Percentiles rank a stretch among this genome's conserved stretches.
Evolutionary conservation across 2,329 filamentous ascomycete genomes (phyloP).

Genomic region (Conoideocrella luteorostrata): DNA sequence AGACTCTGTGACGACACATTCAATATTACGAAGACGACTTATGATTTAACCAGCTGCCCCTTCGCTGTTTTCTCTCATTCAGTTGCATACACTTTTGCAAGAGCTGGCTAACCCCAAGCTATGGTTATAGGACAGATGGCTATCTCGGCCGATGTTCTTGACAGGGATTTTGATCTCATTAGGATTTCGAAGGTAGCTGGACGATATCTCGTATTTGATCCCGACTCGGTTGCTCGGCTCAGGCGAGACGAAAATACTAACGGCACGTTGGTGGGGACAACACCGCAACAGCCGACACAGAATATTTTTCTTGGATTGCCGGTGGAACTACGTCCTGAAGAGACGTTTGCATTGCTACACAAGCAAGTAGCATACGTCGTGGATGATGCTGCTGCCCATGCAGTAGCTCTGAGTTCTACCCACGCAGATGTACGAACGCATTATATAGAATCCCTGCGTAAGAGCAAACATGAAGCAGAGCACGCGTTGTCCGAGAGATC

Average conservation of each 20-base stretch:
- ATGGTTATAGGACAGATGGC: background rate
- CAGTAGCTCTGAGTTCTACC: conserved; percentile 52
- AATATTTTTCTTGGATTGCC: conserved; percentile 89
- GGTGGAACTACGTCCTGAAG: conserved; percentile 84
- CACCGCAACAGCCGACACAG: conserved; percentile 89
- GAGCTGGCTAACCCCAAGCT: background rate
- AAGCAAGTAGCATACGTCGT: conserved; percentile 71
- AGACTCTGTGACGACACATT: conserved; percentile 39
- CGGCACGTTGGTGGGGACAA: conserved; percentile 77
- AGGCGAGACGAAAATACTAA: conserved; percentile 78
- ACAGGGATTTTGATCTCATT: conserved; percentile 39
- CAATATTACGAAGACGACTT: conserved; percentile 40
- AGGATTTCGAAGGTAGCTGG: conserved; percentile 75
- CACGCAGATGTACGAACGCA: conserved; percentile 49
- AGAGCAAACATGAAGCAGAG: conserved; percentile 35
- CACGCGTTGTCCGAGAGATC: conserved; percentile 33
- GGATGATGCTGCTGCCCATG: conserved; percentile 70
- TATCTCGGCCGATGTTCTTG: background rate
- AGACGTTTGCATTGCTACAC: conserved; percentile 74
- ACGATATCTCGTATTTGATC: conserved; percentile 85
- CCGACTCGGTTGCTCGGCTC: conserved; percentile 69
- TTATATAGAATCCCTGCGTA: conserved; percentile 55
- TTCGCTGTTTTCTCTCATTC: too few species aligned
- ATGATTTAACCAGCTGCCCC: too few species aligned
- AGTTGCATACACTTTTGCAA: background rate